These are phyloP conservation scores for Cenchrus americanus DNA, from an alignment of 176 grass and related monocot genomes.

Conservation along the genomic window DNA sequence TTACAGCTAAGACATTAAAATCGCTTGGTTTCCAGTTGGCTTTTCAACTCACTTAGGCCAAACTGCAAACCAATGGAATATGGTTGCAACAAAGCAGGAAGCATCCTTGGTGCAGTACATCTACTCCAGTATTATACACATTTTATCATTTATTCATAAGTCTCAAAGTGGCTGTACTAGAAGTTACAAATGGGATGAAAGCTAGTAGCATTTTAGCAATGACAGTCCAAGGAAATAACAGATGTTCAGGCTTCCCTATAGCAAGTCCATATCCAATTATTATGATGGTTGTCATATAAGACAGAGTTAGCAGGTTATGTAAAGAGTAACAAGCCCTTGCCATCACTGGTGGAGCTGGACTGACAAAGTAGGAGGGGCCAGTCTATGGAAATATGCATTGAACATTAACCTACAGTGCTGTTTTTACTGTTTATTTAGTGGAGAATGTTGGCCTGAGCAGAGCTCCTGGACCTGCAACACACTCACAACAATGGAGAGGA, in stretches of 20 bases:
- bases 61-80: slow-evolving; percentile 8
- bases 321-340: neutral
- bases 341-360: neutral
- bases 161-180: neutral
- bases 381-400: too few species aligned
- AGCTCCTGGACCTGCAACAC: too few species aligned
- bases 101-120: slow-evolving; percentile 1
- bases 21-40: slow-evolving; percentile 8
- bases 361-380: too few species aligned
- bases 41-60: slow-evolving; percentile 5
- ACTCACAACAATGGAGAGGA: too few species aligned
- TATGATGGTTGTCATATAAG: neutral
- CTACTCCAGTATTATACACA: neutral
- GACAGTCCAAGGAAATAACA: neutral
- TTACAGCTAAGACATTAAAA: slow-evolving; percentile 28
- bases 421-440: too few species aligned
- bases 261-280: neutral
- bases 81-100: neutral
- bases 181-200: neutral
- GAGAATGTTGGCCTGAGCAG: too few species aligned
- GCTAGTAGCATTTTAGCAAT: neutral
- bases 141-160: too few species aligned
- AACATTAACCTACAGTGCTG: too few species aligned
- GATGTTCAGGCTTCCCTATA: neutral
- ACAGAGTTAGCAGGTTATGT: neutral